Conservation (phyloP, 2,329 filamentous ascomycete species). For the Clarireedia homoeocarpa region DNA sequence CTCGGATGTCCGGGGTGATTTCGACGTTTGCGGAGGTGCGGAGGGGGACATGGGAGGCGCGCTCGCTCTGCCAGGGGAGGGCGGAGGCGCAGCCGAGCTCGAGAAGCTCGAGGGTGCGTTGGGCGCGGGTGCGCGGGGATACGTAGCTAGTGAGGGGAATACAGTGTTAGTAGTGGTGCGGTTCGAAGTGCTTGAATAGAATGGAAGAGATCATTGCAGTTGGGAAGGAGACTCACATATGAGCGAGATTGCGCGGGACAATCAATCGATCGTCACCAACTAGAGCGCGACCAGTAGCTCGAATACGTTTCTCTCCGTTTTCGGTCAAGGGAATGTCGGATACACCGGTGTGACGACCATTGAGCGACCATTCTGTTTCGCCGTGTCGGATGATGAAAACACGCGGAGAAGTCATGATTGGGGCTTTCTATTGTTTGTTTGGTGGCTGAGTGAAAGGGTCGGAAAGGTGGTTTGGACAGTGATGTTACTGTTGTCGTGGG, state of each 20-base stretch:
- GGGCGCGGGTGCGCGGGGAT: constrained; percentile 76
- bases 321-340: constrained; percentile 82
- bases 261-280: constrained; percentile 80
- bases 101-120: constrained; percentile 83
- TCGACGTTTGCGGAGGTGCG: constrained; percentile 54
- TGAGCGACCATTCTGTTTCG: constrained; percentile 92
- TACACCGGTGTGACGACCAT: constrained; percentile 73
- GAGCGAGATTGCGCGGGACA: constrained; percentile 69
- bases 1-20: constrained; percentile 61
- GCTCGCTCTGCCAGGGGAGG: constrained; percentile 61
- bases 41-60: constrained; percentile 32
- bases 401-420: constrained; percentile 46
- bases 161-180: no score
- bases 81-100: constrained; percentile 61
- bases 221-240: constrained; percentile 54
- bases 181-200: no score
- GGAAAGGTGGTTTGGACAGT: neutral
- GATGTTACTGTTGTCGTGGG: no score
- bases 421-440: neutral
- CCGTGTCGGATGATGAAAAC: constrained; percentile 83
- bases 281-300: constrained; percentile 72
- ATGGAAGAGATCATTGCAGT: no score
- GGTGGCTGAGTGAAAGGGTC: neutral
- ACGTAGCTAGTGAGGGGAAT: constrained; percentile 54
- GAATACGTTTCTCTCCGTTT: constrained; percentile 70